phyloP scores from a whole-genome alignment of 306 rosid species.

The Medicago lupulina region DNA sequence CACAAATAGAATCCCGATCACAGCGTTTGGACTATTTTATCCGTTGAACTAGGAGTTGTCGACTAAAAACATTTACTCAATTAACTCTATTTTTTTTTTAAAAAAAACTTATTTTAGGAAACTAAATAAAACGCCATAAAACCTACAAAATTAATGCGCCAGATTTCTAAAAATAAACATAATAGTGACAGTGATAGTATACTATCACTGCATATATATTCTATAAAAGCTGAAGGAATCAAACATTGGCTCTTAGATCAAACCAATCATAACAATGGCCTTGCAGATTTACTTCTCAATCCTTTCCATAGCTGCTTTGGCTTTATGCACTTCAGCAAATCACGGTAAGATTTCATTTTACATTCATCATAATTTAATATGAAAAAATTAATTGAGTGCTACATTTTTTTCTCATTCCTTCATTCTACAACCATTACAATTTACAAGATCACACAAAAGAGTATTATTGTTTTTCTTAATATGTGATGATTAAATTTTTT shows the following conservation, averaged over 20 bases:
- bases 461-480: no score
- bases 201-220: background rate
- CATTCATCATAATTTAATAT: background rate
- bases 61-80: no score
- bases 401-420: no score
- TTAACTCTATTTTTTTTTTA: no score
- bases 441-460: background rate
- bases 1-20: no score
- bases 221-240: slow-evolving; percentile 29
- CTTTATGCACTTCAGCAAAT: slow-evolving; percentile 45
- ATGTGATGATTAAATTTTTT: no score
- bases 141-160: no score
- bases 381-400: no score
- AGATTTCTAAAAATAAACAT: background rate
- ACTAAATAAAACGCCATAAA: no score
- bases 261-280: slow-evolving; percentile 45
- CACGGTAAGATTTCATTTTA: slow-evolving; percentile 28
- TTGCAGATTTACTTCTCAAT: slow-evolving; percentile 35
- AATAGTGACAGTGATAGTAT: background rate
- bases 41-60: no score
- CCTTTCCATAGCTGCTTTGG: slow-evolving; percentile 45
- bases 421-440: background rate
- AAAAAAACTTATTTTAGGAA: no score
- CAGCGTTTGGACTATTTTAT: no score
- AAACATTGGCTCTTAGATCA: slow-evolving; percentile 33